Evolutionary conservation across 352 stramenopile species (phyloP).

Genomic region (Globisporangium solare): DNA sequence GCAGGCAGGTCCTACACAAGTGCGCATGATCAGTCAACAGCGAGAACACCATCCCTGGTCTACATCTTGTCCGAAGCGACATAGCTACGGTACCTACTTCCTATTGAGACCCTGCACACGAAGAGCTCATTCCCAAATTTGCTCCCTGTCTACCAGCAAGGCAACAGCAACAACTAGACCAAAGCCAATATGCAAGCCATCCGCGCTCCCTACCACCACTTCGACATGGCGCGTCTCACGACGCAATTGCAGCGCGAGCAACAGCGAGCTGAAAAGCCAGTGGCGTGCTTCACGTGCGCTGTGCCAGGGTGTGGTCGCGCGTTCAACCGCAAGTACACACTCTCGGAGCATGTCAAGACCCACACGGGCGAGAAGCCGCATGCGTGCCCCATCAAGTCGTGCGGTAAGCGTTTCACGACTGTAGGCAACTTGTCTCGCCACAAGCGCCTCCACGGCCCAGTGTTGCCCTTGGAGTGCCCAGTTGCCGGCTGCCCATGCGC

Average conservation of each 20-base stretch:
- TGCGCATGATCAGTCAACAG: too few species aligned
- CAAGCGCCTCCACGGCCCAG: slow-evolving; percentile 42
- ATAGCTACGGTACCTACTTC: too few species aligned
- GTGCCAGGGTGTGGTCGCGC: slow-evolving; percentile 4
- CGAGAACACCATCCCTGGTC: too few species aligned
- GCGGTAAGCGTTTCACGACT: slow-evolving; percentile 48
- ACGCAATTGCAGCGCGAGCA: slow-evolving; percentile 1
- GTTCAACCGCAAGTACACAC: slow-evolving; percentile 46
- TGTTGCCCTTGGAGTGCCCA: slow-evolving; percentile 31
- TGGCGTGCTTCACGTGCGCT: not conserved
- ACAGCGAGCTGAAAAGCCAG: not conserved
- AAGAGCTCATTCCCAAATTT: too few species aligned
- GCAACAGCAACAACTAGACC: too few species aligned
- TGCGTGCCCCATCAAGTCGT: slow-evolving; percentile 32
- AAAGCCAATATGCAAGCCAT: too few species aligned
- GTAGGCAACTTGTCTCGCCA: slow-evolving; percentile 53
- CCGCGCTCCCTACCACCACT: not conserved
- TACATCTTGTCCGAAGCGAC: too few species aligned
- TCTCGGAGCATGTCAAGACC: slow-evolving; percentile 49
- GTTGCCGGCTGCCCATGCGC: slow-evolving; percentile 32
- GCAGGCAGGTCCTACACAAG: too few species aligned
- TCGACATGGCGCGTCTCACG: not conserved
- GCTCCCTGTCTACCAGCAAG: too few species aligned
- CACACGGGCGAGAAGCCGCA: slow-evolving; percentile 51
- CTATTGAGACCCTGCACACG: too few species aligned